phyloP scores from a whole-genome alignment of 208 protist genomes.

The Trypanosoma conorhini region DNA sequence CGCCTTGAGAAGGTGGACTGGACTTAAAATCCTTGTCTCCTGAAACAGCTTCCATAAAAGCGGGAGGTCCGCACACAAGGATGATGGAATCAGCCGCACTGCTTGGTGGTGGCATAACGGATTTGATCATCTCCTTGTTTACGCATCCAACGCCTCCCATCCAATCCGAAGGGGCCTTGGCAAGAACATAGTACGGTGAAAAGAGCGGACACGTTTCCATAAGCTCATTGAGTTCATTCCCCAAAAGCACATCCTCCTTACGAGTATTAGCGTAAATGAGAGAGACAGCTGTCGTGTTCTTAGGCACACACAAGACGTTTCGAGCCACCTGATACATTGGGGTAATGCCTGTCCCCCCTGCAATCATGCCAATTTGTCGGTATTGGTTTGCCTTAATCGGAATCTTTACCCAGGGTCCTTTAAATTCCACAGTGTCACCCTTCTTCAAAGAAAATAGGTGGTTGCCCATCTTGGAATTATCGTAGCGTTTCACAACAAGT shows the following conservation, averaged over 20 bases:
- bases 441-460: slow-evolving; percentile 92
- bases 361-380: slow-evolving; percentile 93
- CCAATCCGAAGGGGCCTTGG: slow-evolving; percentile 86
- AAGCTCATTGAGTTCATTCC: slow-evolving; percentile 91
- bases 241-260: slow-evolving; percentile 93
- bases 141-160: slow-evolving; percentile 90
- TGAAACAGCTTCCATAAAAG: slow-evolving; percentile 87
- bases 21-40: slow-evolving; percentile 89
- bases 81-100: slow-evolving; percentile 80
- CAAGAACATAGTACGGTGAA: slow-evolving; percentile 92
- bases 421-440: slow-evolving; percentile 90
- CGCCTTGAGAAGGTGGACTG: slow-evolving; percentile 74
- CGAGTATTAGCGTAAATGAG: slow-evolving; percentile 91
- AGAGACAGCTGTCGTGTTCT: slow-evolving; percentile 87
- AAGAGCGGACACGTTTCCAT: slow-evolving; percentile 90
- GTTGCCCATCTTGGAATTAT: slow-evolving; percentile 86
- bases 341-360: slow-evolving; percentile 93
- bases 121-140: slow-evolving; percentile 91
- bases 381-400: slow-evolving; percentile 89
- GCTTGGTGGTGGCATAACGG: slow-evolving; percentile 83
- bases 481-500: slow-evolving; percentile 90
- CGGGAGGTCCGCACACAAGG: slow-evolving; percentile 85
- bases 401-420: slow-evolving; percentile 91
- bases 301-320: slow-evolving; percentile 67
- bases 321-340: slow-evolving; percentile 94